A percentile compares a stretch with the other conserved stretches of the same genome.
Evolutionary conservation across 2,329 filamentous ascomycete genomes (phyloP).

Genomic region (Clathrospora elynae): DNA sequence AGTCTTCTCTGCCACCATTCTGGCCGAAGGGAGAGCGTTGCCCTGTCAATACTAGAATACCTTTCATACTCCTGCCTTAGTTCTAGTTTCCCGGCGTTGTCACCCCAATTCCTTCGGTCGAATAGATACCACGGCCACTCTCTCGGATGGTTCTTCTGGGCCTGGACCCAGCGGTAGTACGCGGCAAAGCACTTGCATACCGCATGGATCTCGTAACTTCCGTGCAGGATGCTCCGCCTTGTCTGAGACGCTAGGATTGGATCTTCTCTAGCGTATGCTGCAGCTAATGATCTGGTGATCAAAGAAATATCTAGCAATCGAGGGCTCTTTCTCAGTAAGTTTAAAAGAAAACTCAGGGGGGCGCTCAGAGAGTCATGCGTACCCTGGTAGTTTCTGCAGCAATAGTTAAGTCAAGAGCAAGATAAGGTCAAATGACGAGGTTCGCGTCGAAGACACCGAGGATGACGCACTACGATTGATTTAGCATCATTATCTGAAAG

Average conservation of each 20-base stretch:
- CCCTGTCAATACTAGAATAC: constrained; percentile 6
- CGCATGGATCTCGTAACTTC: no score
- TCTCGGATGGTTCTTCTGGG: constrained; percentile 4
- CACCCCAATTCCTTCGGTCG: constrained; percentile 5
- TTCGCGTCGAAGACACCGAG: no score
- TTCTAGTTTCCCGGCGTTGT: constrained; percentile 4
- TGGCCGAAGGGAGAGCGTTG: constrained; percentile 6
- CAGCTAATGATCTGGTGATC: not conserved
- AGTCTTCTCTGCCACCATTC: constrained; percentile 4
- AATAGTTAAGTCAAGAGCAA: no score
- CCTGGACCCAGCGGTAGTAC: no score
- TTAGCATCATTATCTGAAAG: not conserved
- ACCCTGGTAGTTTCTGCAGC: no score
- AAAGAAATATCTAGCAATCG: constrained; percentile 1
- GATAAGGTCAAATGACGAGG: no score
- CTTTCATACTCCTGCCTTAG: constrained; percentile 7
- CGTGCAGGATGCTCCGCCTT: no score
- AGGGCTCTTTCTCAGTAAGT: no score
- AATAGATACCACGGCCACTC: constrained; percentile 7
- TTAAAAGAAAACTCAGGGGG: no score
- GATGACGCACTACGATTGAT: not conserved
- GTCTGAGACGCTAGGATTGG: no score
- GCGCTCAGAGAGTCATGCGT: constrained; percentile 1
- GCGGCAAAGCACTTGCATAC: no score
- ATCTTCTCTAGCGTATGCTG: no score